Evolutionary conservation across 805 yeast species (phyloP).

Genomic region (Monosporozyma aquatica): DNA sequence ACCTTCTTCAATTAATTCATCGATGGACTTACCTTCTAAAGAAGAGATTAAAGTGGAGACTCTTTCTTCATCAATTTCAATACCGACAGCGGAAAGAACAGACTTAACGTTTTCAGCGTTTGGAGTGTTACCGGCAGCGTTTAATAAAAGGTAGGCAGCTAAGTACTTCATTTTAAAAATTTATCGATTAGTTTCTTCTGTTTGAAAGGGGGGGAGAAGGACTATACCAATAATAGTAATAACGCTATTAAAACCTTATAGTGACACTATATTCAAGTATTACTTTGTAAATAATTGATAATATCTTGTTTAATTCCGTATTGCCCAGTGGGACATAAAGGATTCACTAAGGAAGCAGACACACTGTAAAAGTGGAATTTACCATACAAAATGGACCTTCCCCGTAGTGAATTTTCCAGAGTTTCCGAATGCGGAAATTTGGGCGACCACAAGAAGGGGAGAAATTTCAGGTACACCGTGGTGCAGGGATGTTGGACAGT

Average conservation of each 20-base stretch:
- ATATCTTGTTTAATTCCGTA: too few relatives aligned
- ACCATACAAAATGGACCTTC: too few relatives aligned
- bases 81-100: constrained; percentile 89
- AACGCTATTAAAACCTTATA: too few relatives aligned
- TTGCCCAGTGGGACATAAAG: too few relatives aligned
- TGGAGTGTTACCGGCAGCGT: constrained; percentile 95
- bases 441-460: background rate
- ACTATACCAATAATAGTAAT: too few relatives aligned
- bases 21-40: constrained; percentile 87
- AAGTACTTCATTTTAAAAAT: constrained; percentile 89
- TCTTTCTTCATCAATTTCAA: constrained; percentile 88
- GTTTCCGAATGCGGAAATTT: background rate
- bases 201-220: too few relatives aligned
- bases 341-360: too few relatives aligned
- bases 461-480: background rate
- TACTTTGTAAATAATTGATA: too few relatives aligned
- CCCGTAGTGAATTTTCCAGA: too few relatives aligned
- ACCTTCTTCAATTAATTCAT: constrained; percentile 91
- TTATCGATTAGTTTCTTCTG: too few relatives aligned
- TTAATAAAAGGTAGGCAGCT: constrained; percentile 98
- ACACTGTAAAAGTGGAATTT: too few relatives aligned
- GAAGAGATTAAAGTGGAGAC: constrained; percentile 71
- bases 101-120: constrained; percentile 83
- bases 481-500: background rate
- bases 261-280: too few relatives aligned